Base-by-base conservation (phyloP, 768 basidiomycete species). In the Suillus clintonianus region DNA sequence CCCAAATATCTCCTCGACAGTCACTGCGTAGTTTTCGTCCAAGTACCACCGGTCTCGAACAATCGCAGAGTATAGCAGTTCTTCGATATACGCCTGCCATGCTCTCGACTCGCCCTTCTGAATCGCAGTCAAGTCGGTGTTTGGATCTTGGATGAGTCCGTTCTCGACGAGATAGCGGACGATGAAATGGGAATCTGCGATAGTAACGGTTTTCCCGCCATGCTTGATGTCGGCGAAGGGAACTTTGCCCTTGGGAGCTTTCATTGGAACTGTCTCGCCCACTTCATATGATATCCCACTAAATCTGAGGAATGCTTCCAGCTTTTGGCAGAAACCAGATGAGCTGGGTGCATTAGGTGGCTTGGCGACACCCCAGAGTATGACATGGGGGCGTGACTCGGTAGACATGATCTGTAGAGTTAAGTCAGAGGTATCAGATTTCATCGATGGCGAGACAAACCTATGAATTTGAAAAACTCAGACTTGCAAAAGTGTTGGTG, bases 101-200 rank as follows among this genome's bases (percentile, higher is more conserved):
- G 77, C 77, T 61, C 77, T 68, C 30, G 77, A 77, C 54, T 77
- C 76, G 51, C 70, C 76, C 55, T 24, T 69, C 62, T 78, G 74
- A 24, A 36, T 65, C 1, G 68, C 15, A 5, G 77, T 72, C 64
- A 77, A 48, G 8, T 64, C 65, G 5, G 69, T 63, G 43, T 77
- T 76, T 4, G 72, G 74, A 51, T 78, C 75, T 30, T 66, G 62
- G 59, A 69, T 27, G 13, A 78, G 62, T 13, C 53, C 64, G 1
- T 66, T 65, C 22, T 72, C 68, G 13, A 77, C 65, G n/a, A 78
- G 63, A 37, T 77, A 69, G 45, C 65, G 65, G 32, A 77, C 69
- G 62, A 77, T 75, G 66, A 78, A 77, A 47, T 78, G 76, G 1
- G 76, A 78, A 50, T 77, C 76, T 7, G 76, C 42, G 4, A 76